phyloP scores from a whole-genome alignment of 371 early-diverging fungal genomes.

The Apophysomyces ossiformis region DNA sequence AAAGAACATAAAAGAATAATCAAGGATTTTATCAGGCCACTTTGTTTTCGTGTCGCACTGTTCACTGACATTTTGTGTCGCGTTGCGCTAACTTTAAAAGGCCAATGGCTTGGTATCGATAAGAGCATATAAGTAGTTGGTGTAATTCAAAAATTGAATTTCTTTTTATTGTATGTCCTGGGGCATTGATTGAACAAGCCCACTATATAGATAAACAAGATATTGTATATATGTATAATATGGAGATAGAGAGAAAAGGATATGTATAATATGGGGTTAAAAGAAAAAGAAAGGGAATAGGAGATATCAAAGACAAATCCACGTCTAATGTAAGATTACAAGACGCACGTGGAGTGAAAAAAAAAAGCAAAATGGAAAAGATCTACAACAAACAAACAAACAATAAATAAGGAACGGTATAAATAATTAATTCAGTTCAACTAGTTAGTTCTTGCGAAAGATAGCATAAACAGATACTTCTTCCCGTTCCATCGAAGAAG shows the following conservation, averaged over 20 bases:
- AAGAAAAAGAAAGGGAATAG: slow-evolving; percentile 9
- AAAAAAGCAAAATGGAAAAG: background rate
- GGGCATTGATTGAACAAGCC: no score
- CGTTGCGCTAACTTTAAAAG: no score
- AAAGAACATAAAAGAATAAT: no score
- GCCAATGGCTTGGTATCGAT: no score
- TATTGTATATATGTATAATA: background rate
- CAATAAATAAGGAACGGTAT: slow-evolving; percentile 10
- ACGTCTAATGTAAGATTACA: slow-evolving; percentile 1
- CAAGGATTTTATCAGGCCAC: no score
- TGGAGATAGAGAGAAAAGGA: background rate
- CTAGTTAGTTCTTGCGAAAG: background rate
- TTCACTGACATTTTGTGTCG: no score
- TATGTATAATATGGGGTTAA: background rate
- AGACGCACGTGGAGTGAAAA: background rate
- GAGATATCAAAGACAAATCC: slow-evolving; percentile 11
- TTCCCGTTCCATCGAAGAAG: slow-evolving; percentile 6
- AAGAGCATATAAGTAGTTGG: no score
- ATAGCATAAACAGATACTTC: background rate
- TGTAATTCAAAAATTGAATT: no score
- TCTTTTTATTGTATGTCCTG: no score
- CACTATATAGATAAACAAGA: background rate
- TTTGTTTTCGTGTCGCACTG: no score
- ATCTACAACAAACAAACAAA: background rate
- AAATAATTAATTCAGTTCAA: background rate